Percentiles rank a stretch among this genome's conserved stretches.
Evolutionary conservation across 495 filamentous ascomycete species (phyloP).

Genomic region (Trichocladium antarcticum): DNA sequence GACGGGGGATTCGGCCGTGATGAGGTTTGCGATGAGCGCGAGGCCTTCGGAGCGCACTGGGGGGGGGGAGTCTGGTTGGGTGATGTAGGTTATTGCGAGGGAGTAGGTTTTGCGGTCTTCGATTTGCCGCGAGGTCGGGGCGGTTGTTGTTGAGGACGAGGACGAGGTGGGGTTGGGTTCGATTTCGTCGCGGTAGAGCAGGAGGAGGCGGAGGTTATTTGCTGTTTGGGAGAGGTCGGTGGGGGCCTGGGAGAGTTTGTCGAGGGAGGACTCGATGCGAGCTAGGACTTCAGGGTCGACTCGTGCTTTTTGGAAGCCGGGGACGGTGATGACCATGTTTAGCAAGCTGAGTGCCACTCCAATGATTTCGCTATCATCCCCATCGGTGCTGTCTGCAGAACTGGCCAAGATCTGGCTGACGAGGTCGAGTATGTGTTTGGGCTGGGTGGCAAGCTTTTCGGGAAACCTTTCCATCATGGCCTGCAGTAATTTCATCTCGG

Average conservation of each 20-base stretch:
- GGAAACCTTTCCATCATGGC: constrained; percentile 56
- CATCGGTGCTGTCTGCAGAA: neutral
- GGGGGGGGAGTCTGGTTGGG: constrained; percentile 51
- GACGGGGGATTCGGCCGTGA: constrained; percentile 49
- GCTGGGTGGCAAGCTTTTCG: constrained; percentile 54
- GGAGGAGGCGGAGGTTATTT: constrained; percentile 44
- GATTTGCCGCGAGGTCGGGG: constrained; percentile 36
- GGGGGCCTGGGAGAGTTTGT: constrained; percentile 31
- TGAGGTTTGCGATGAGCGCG: constrained; percentile 53
- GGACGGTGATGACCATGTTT: constrained; percentile 53
- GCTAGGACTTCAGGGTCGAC: constrained; percentile 36
- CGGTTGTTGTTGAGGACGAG: constrained; percentile 6
- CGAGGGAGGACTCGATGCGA: constrained; percentile 42
- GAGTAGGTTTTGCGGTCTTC: constrained; percentile 61
- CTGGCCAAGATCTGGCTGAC: constrained; percentile 46
- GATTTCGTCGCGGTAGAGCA: constrained; percentile 43
- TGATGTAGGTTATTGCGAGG: constrained; percentile 62
- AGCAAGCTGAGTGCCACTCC: constrained; percentile 54
- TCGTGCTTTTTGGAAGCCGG: constrained; percentile 45
- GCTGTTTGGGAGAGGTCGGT: constrained; percentile 42
- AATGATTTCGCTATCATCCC: constrained; percentile 40
- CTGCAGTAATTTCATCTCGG: constrained; percentile 53
- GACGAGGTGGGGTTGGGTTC: constrained; percentile 32
- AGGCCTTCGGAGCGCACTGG: constrained; percentile 73
- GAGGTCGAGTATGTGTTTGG: constrained; percentile 51